These are phyloP conservation scores for Magnaporthiopsis poae DNA, from an alignment of 2,329 filamentous ascomycete species.

Conservation along the genomic window DNA sequence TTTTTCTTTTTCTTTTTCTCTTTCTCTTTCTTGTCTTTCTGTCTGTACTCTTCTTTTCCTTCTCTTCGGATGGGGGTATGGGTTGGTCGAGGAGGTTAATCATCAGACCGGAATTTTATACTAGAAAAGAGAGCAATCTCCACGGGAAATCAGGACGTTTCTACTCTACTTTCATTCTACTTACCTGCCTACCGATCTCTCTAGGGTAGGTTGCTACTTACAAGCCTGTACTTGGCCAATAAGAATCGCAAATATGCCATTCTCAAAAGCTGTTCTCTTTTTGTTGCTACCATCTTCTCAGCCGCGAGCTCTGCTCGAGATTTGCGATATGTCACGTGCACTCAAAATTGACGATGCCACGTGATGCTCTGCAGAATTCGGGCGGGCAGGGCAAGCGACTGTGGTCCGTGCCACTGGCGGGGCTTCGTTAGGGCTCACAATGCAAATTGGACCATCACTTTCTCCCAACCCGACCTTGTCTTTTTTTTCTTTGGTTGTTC, in stretches of 20 bases:
- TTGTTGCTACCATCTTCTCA: neutral
- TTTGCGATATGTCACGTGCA: neutral
- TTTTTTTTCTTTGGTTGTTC: neutral
- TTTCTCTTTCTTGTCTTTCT: slow-evolving; percentile 2
- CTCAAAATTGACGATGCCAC: neutral
- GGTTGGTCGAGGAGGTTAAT: neutral
- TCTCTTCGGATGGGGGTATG: slow-evolving; percentile 2
- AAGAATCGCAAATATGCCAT: neutral
- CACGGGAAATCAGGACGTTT: neutral
- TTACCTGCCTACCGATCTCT: too few relatives aligned
- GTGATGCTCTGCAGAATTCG: neutral
- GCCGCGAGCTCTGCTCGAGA: neutral
- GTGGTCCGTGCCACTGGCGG: neutral
- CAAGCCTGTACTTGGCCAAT: neutral
- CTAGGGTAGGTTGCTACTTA: neutral
- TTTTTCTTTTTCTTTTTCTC: slow-evolving; percentile 5
- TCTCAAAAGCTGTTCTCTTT: neutral
- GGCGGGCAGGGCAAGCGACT: neutral
- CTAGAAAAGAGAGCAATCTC: slow-evolving; percentile 9
- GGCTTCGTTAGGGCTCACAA: slow-evolving; percentile 3
- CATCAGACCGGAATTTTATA: slow-evolving; percentile 6
- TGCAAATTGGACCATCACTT: neutral
- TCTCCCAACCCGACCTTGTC: neutral
- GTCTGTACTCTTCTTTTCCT: slow-evolving; percentile 8
- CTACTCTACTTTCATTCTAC: neutral